Conservation (phyloP, 2,329 filamentous ascomycete species). For the Knufia petricola region DNA sequence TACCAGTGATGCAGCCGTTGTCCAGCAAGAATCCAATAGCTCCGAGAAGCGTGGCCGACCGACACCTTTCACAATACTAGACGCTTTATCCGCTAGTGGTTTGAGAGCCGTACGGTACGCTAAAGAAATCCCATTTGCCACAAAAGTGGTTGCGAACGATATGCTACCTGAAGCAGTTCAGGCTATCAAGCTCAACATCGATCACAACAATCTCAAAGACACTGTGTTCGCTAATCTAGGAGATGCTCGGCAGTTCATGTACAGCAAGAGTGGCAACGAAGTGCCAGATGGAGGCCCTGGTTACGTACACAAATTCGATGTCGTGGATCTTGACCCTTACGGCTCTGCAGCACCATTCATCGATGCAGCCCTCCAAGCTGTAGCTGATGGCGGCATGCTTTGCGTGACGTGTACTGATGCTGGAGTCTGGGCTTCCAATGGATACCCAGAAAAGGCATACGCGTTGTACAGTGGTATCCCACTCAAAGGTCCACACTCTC, state of each 20-base stretch:
- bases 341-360: slow-evolving; percentile 88
- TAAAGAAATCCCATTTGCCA: slow-evolving; percentile 77
- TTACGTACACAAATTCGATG: slow-evolving; percentile 60
- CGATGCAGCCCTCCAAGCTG: slow-evolving; percentile 77
- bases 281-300: slow-evolving; percentile 28
- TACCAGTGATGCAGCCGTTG: background rate
- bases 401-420: slow-evolving; percentile 97
- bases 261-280: slow-evolving; percentile 51
- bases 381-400: slow-evolving; percentile 79
- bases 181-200: slow-evolving; percentile 73
- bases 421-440: slow-evolving; percentile 85
- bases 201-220: slow-evolving; percentile 65
- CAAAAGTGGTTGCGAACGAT: slow-evolving; percentile 80
- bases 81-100: slow-evolving; percentile 88
- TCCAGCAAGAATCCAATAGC: background rate
- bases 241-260: slow-evolving; percentile 89
- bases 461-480: slow-evolving; percentile 88
- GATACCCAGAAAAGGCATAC: slow-evolving; percentile 89
- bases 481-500: slow-evolving; percentile 72
- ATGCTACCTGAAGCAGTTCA: slow-evolving; percentile 66
- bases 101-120: slow-evolving; percentile 85
- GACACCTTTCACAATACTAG: slow-evolving; percentile 68
- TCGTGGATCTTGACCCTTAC: slow-evolving; percentile 94
- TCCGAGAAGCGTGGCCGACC: slow-evolving; percentile 15
- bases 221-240: slow-evolving; percentile 65